Conservation (phyloP, 2,329 filamentous ascomycete species). For the Ceratocystis eucalypticola region DNA sequence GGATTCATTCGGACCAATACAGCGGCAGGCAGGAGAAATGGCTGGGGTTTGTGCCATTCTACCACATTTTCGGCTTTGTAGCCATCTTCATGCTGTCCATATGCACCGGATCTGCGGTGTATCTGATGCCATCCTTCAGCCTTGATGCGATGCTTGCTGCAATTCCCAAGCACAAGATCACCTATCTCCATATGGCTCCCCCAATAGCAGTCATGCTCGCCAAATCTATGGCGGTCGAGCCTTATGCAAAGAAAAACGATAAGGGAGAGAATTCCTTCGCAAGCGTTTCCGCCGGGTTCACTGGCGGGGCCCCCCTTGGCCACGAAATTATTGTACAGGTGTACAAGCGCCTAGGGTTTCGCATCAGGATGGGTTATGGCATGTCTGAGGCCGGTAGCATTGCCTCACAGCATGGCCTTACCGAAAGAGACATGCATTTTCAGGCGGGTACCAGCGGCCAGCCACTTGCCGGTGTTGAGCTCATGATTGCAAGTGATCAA, state of each 20-base stretch:
- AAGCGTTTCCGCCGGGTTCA: conserved; percentile 39
- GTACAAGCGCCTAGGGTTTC: conserved; percentile 44
- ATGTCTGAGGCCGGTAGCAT: conserved; percentile 62
- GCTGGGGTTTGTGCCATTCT: conserved; percentile 58
- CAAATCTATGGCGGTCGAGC: conserved; percentile 54
- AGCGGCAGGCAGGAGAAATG: conserved; percentile 27
- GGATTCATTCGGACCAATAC: conserved; percentile 37
- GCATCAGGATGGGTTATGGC: conserved; percentile 51
- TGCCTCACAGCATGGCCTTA: conserved; percentile 44
- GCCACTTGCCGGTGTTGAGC: conserved; percentile 53
- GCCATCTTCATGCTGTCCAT: conserved; percentile 47
- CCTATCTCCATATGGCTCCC: conserved; percentile 51
- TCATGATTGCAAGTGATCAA: conserved; percentile 46
- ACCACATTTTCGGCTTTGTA: conserved; percentile 46
- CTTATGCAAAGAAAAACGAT: conserved; percentile 36
- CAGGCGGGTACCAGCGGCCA: conserved; percentile 47
- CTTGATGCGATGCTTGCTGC: conserved; percentile 50
- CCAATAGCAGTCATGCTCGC: conserved; percentile 56
- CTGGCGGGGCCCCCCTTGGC: conserved; percentile 51
- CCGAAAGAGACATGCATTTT: conserved; percentile 32
- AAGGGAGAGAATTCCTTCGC: conserved; percentile 40
- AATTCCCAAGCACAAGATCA: conserved; percentile 49
- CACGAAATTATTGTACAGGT: conserved; percentile 44
- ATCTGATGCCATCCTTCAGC: conserved; percentile 58
- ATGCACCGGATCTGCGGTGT: conserved; percentile 42